Evolutionary conservation across 2,329 filamentous ascomycete genomes (phyloP).

Genomic region (Magnaporthiopsis incrustans): DNA sequence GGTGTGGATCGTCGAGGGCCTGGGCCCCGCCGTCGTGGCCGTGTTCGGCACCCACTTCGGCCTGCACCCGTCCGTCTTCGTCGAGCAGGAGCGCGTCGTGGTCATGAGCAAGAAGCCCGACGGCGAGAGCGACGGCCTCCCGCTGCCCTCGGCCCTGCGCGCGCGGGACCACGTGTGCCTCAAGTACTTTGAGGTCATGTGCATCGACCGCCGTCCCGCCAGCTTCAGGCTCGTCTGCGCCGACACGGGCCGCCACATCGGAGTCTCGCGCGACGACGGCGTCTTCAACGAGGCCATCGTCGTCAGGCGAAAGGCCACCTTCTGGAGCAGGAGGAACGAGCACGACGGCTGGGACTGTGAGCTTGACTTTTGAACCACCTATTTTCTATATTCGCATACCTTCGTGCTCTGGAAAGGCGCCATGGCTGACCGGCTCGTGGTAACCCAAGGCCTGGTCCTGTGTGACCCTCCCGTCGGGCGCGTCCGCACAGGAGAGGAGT

Average conservation of each 20-base stretch:
- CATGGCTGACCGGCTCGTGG: not conserved
- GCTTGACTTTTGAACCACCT: not conserved
- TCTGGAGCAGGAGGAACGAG: conserved; percentile 14
- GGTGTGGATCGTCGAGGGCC: conserved; percentile 17
- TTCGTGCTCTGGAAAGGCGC: too few species aligned
- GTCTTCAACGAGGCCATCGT: conserved; percentile 15
- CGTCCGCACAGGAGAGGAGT: conserved; percentile 14
- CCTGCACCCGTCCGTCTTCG: conserved; percentile 17
- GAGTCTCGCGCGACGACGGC: conserved; percentile 14
- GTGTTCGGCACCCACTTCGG: conserved; percentile 15
- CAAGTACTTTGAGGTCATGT: conserved; percentile 17
- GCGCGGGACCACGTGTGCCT: conserved; percentile 13
- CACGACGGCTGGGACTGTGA: conserved; percentile 17
- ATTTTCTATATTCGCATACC: not conserved
- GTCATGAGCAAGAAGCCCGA: conserved; percentile 14
- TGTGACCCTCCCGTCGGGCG: conserved; percentile 16
- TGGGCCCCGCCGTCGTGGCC: conserved; percentile 15
- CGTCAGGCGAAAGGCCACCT: conserved; percentile 15
- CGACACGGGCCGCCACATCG: conserved; percentile 17
- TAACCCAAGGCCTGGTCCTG: conserved; percentile 14
- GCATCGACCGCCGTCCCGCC: conserved; percentile 13
- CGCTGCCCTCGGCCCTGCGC: conserved; percentile 14
- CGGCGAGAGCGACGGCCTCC: conserved; percentile 17
- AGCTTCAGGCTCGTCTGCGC: conserved; percentile 17
- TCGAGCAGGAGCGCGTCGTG: conserved; percentile 20